Evolutionary conservation across 2,329 filamentous ascomycete genomes (phyloP).

Genomic region (Lachnellula cervina): DNA sequence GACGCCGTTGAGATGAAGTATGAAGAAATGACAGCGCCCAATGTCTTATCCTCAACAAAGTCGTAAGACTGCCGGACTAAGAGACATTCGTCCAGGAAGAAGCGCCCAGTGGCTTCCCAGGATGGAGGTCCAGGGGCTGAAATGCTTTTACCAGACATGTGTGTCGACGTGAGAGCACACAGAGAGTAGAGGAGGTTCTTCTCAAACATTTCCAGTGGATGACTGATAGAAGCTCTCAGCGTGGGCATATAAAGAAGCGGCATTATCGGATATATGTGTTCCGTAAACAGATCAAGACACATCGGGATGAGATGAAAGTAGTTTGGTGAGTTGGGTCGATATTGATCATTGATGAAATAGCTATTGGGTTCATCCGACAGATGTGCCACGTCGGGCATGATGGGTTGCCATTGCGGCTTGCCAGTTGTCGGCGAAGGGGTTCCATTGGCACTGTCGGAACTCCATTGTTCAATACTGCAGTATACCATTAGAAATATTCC

Average conservation of each 20-base stretch:
- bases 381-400: constrained; percentile 32
- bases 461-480: constrained; percentile 25
- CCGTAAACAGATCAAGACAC: constrained; percentile 58
- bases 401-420: constrained; percentile 22
- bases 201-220: constrained; percentile 35
- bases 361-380: constrained; percentile 36
- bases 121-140: constrained; percentile 35
- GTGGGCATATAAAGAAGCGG: constrained; percentile 55
- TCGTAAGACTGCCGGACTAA: constrained; percentile 51
- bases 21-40: constrained; percentile 55
- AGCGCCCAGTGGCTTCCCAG: constrained; percentile 48
- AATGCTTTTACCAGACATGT: constrained; percentile 43
- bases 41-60: constrained; percentile 50
- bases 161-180: constrained; percentile 50
- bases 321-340: constrained; percentile 41
- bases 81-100: constrained; percentile 54
- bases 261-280: constrained; percentile 60
- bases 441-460: constrained; percentile 16
- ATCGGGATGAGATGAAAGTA: constrained; percentile 46
- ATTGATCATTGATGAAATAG: constrained; percentile 36
- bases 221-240: constrained; percentile 45
- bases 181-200: constrained; percentile 50
- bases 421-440: constrained; percentile 14
- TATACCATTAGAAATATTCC: not conserved
- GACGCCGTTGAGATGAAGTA: constrained; percentile 58